Evolutionary conservation across 768 basidiomycete genomes (phyloP).

Genomic region (Tulasnella sp.): DNA sequence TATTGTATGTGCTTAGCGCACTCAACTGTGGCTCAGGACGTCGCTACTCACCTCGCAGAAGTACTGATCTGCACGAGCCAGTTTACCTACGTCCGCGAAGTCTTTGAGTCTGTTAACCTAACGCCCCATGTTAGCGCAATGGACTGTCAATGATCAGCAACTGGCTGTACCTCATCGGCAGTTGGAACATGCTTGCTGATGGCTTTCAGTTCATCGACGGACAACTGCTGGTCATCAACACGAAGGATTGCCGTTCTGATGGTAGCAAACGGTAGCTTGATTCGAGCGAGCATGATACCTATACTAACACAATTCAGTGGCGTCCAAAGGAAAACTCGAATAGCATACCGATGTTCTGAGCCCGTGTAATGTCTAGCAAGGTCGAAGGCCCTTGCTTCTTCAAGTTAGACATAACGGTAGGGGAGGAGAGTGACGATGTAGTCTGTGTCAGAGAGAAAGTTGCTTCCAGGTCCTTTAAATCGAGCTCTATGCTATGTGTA

Average conservation of each 20-base stretch:
- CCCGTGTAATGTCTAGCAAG: conserved; percentile 66
- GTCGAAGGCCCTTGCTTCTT: conserved; percentile 58
- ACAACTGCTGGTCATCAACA: conserved; percentile 55
- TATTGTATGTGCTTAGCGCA: not conserved
- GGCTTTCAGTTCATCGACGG: conserved; percentile 65
- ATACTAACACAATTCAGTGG: too few species aligned
- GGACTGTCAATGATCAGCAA: not conserved
- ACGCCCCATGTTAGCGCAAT: not conserved
- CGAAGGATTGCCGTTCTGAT: conserved; percentile 65
- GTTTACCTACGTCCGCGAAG: conserved; percentile 59
- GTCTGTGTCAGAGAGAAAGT: conserved; percentile 49
- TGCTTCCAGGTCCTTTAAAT: conserved; percentile 60
- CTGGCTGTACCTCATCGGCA: conserved; percentile 53
- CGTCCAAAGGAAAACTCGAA: not conserved
- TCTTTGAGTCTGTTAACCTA: conserved; percentile 55
- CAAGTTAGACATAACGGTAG: conserved; percentile 32
- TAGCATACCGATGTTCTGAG: conserved; percentile 68
- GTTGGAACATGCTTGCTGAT: conserved; percentile 70
- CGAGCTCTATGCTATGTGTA: conserved; percentile 33
- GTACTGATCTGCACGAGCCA: conserved; percentile 79
- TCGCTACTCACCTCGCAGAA: conserved; percentile 49
- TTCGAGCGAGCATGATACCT: conserved; percentile 79
- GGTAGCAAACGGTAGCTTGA: conserved; percentile 51
- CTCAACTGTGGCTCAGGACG: too few species aligned
- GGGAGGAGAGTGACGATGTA: conserved; percentile 34